A percentile compares a stretch with the other conserved stretches of the same genome.
phyloP scores from a whole-genome alignment of 2,329 filamentous ascomycete species.

The Lasiodiplodia gonubiensis region DNA sequence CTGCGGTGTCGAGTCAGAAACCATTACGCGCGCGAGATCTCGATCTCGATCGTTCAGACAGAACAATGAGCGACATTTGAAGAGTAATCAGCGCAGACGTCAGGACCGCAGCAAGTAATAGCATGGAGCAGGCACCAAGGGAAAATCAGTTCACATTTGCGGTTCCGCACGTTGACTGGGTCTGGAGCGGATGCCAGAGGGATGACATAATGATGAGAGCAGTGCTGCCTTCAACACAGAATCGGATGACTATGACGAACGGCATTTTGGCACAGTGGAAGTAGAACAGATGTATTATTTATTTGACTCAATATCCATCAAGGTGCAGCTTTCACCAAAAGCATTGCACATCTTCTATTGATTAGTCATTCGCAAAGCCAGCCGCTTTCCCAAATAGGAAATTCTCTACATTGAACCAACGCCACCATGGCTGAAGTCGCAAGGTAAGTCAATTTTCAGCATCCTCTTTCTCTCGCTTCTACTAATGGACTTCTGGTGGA shows the following conservation, averaged over 20 bases:
- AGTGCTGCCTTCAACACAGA: neutral
- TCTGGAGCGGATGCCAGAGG: neutral
- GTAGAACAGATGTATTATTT: neutral
- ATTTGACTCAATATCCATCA: neutral
- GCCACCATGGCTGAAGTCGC: neutral
- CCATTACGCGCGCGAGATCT: neutral
- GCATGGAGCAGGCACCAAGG: too few species aligned
- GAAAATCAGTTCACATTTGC: neutral
- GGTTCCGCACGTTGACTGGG: neutral
- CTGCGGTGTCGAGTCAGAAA: too few species aligned
- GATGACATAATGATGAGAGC: neutral
- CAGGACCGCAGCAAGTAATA: too few species aligned
- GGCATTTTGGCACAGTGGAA: neutral
- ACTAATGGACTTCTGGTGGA: too few species aligned
- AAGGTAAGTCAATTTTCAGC: neutral
- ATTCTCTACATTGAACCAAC: neutral
- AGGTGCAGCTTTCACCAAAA: too few species aligned
- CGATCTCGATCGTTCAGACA: neutral
- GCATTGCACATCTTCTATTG: too few species aligned
- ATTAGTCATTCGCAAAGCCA: neutral
- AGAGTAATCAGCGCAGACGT: neutral
- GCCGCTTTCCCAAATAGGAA: neutral
- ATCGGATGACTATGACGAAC: constrained; percentile 7
- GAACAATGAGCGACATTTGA: neutral
- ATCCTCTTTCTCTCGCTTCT: neutral